Percentiles rank a stretch among this genome's conserved stretches.
Evolutionary conservation across 2,329 filamentous ascomycete species (phyloP).

Genomic region (Colletotrichum simmondsii): DNA sequence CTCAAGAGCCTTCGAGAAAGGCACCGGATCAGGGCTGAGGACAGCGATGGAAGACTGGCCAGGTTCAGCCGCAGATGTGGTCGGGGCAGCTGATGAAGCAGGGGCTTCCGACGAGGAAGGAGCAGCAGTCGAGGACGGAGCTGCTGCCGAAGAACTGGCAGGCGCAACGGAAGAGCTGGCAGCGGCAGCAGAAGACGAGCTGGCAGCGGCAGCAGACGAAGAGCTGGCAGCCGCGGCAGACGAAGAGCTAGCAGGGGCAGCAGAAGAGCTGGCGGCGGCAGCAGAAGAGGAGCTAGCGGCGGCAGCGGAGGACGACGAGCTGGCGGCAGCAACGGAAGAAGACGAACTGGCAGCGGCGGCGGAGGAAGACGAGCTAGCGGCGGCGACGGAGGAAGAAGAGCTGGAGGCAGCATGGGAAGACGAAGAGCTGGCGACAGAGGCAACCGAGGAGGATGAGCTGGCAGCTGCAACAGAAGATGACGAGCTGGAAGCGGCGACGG

Average conservation of each 20-base stretch:
- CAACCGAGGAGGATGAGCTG: background rate
- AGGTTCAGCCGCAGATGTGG: background rate
- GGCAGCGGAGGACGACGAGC: background rate
- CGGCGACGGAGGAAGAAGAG: background rate
- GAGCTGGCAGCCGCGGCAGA: background rate
- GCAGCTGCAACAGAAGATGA: no score
- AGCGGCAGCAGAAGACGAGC: background rate
- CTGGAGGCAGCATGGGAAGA: background rate
- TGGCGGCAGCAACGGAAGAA: background rate
- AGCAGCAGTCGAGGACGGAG: background rate
- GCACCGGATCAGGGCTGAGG: background rate
- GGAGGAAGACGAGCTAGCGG: background rate
- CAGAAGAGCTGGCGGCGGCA: background rate
- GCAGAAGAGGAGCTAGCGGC: background rate
- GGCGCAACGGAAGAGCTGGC: background rate
- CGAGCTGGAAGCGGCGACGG: background rate
- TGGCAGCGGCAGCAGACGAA: background rate
- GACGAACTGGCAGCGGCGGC: background rate
- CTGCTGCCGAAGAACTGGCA: background rate
- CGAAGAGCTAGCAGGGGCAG: background rate
- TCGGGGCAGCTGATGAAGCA: background rate
- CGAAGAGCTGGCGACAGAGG: background rate
- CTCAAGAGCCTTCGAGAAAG: background rate
- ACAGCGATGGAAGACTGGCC: background rate
- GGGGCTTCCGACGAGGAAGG: background rate